Conservation (phyloP, 495 filamentous ascomycete species). For the Amniculicola lignicola region DNA sequence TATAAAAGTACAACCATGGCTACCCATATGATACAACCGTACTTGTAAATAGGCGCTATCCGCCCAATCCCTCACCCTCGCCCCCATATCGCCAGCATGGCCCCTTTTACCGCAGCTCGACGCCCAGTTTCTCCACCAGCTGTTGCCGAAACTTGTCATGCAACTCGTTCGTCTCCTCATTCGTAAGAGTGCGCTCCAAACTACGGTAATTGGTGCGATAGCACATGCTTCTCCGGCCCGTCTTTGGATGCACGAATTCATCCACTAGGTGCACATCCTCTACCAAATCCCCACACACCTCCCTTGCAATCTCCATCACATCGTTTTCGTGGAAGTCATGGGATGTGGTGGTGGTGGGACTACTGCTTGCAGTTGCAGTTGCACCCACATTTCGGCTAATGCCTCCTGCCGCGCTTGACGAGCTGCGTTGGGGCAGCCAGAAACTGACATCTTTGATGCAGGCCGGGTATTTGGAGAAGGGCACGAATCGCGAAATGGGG, state of each 20-base stretch:
- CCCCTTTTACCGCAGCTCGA: slow-evolving; percentile 68
- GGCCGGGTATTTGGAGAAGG: slow-evolving; percentile 84
- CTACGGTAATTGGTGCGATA: slow-evolving; percentile 91
- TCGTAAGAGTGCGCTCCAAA: slow-evolving; percentile 82
- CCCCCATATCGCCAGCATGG: background rate
- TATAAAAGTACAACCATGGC: slow-evolving; percentile 11
- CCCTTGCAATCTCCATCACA: slow-evolving; percentile 88
- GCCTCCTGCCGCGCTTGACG: slow-evolving; percentile 16
- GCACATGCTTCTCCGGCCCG: slow-evolving; percentile 75
- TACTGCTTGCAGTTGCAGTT: background rate
- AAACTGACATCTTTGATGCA: slow-evolving; percentile 92
- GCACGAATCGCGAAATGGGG: slow-evolving; percentile 67
- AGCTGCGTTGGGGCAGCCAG: slow-evolving; percentile 59
- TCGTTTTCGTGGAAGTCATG: slow-evolving; percentile 83
- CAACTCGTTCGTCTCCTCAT: slow-evolving; percentile 69
- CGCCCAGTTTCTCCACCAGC: slow-evolving; percentile 66
- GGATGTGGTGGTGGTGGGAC: slow-evolving; percentile 22
- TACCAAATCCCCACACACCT: slow-evolving; percentile 72
- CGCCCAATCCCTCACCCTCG: background rate
- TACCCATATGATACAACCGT: slow-evolving; percentile 27
- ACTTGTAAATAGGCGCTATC: background rate
- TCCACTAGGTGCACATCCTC: slow-evolving; percentile 84
- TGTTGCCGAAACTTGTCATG: slow-evolving; percentile 62
- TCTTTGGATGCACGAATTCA: slow-evolving; percentile 86
- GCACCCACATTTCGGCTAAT: slow-evolving; percentile 5